Percentiles rank a stretch among this genome's conserved stretches.
These are phyloP conservation scores for Boletus tylopilopsis DNA, from an alignment of 768 basidiomycete species.

Conservation along the genomic window DNA sequence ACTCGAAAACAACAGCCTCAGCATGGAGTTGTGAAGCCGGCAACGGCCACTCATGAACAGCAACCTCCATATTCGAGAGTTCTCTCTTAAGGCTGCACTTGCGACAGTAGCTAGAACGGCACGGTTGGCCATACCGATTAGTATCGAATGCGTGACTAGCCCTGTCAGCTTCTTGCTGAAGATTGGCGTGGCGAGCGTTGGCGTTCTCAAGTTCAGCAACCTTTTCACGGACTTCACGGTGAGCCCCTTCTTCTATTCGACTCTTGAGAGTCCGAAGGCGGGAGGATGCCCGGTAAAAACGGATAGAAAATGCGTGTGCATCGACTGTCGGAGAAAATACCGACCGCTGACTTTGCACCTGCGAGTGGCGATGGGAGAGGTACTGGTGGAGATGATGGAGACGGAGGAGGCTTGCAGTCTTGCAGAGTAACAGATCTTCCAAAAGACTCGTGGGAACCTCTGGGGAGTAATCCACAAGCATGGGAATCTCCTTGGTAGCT, in stretches of 20 bases:
- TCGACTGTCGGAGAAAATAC: constrained; percentile 30
- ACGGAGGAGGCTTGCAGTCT: constrained; percentile 25
- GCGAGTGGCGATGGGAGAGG: constrained; percentile 28
- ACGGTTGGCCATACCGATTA: neutral
- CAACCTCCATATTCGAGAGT: constrained; percentile 27
- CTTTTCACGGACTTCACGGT: constrained; percentile 19
- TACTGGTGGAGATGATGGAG: constrained; percentile 29
- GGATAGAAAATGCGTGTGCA: constrained; percentile 28
- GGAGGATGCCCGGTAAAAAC: constrained; percentile 30
- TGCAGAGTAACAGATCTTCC: constrained; percentile 29
- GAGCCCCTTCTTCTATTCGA: constrained; percentile 31
- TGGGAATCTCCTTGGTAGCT: constrained; percentile 15
- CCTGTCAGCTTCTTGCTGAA: constrained; percentile 6
- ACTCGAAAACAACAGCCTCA: constrained; percentile 39
- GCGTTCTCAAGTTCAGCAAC: constrained; percentile 22
- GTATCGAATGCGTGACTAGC: constrained; percentile 6
- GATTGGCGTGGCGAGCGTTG: constrained; percentile 20
- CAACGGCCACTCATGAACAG: constrained; percentile 46
- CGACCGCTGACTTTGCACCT: constrained; percentile 19
- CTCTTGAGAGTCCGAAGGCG: constrained; percentile 24
- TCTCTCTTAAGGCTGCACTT: constrained; percentile 29
- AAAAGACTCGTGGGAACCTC: constrained; percentile 28
- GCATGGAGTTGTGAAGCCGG: constrained; percentile 24
- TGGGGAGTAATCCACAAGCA: constrained; percentile 32
- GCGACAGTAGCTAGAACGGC: constrained; percentile 11